Evolutionary conservation across 192 early-diverging fungal genomes (phyloP).

Genomic region (Tieghemiomyces parasiticus): DNA sequence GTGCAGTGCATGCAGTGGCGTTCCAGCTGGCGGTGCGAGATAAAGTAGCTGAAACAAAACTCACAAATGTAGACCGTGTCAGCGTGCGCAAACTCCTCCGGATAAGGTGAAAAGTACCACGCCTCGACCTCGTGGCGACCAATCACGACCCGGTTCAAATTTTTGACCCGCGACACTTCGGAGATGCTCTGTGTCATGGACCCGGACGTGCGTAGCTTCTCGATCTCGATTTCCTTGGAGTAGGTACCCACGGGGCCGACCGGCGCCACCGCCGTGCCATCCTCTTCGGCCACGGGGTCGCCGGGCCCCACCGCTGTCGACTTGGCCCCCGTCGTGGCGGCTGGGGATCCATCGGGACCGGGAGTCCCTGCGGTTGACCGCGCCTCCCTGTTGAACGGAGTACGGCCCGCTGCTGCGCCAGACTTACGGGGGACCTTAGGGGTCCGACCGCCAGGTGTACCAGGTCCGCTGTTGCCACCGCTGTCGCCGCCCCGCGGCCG

Average conservation of each 20-base stretch:
- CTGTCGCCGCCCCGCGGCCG: conserved; percentile 19
- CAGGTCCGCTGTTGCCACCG: conserved; percentile 17
- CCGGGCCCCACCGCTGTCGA: conserved; percentile 14
- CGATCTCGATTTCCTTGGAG: conserved; percentile 92
- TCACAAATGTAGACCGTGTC: conserved; percentile 87
- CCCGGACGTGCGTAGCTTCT: conserved; percentile 80
- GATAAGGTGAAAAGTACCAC: conserved; percentile 99
- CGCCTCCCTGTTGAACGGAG: conserved; percentile 23
- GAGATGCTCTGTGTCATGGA: conserved; percentile 95
- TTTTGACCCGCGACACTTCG: conserved; percentile 90
- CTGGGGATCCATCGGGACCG: conserved; percentile 7
- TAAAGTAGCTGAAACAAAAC: conserved; percentile 81
- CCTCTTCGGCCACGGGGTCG: background rate
- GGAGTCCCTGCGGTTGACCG: background rate
- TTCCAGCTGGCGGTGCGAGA: conserved; percentile 51
- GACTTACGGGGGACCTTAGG: conserved; percentile 32
- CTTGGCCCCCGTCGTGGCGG: conserved; percentile 27
- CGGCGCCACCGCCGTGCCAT: background rate
- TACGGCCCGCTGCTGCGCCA: conserved; percentile 19
- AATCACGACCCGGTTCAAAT: conserved; percentile 84
- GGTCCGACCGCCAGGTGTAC: conserved; percentile 24
- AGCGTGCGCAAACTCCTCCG: conserved; percentile 64
- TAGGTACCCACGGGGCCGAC: conserved; percentile 32
- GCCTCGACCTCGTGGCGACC: conserved; percentile 84
- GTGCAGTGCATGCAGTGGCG: conserved; percentile 80